Conservation (phyloP, 148 eudicot species). For the Amaranthus palmeri region DNA sequence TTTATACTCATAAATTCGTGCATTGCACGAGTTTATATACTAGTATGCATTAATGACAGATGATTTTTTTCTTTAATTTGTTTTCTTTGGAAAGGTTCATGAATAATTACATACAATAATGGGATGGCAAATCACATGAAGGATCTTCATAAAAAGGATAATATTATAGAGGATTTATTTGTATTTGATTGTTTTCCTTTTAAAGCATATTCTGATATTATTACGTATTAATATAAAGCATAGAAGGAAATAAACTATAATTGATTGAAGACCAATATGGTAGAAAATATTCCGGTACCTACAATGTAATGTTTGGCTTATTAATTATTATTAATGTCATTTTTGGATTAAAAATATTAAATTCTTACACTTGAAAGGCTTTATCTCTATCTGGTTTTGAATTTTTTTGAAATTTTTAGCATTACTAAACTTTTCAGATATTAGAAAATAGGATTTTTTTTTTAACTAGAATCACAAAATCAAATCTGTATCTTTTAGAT, state of each 20-base stretch:
- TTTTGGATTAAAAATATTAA: background rate
- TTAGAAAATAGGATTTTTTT: constrained; percentile 2
- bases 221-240: background rate
- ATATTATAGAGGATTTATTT: background rate
- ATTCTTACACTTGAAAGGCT: background rate
- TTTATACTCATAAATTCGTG: background rate
- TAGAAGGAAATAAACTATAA: constrained; percentile 5
- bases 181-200: no score
- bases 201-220: background rate
- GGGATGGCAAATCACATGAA: background rate
- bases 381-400: background rate
- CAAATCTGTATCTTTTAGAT: constrained; percentile 3
- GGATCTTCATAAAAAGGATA: background rate
- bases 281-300: background rate
- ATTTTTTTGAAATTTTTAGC: background rate
- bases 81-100: no score
- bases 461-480: background rate
- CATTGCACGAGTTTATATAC: background rate
- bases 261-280: background rate
- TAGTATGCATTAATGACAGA: no score
- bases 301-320: background rate
- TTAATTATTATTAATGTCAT: background rate
- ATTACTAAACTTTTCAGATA: background rate
- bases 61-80: no score
- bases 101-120: background rate